Conservation (phyloP, 805 yeast genomes). For the Ogataea paraovalis region DNA sequence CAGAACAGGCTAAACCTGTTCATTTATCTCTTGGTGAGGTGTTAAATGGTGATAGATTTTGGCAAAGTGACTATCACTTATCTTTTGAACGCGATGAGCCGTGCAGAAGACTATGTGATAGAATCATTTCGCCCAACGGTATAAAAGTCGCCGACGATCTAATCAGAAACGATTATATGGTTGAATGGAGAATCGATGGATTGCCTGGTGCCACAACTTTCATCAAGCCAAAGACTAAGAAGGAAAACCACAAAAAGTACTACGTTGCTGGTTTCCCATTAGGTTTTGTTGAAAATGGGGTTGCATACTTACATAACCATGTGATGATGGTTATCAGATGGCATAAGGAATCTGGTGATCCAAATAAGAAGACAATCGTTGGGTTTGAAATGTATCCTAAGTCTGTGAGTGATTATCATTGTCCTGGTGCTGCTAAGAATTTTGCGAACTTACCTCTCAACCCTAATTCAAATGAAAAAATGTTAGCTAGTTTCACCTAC, state of each 20-base stretch:
- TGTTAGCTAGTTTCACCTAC: conserved; percentile 70
- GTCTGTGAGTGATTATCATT: conserved; percentile 60
- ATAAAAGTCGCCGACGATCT: conserved; percentile 55
- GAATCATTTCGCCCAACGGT: conserved; percentile 49
- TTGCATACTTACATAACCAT: conserved; percentile 70
- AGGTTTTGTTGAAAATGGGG: conserved; percentile 63
- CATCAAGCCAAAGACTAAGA: conserved; percentile 49
- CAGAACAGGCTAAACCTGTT: conserved; percentile 48
- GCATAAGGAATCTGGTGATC: conserved; percentile 44
- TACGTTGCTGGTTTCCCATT: conserved; percentile 86
- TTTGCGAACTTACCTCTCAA: conserved; percentile 54
- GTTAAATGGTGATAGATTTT: conserved; percentile 73
- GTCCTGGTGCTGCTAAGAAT: conserved; percentile 71
- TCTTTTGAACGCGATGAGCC: conserved; percentile 59
- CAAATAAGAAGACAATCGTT: conserved; percentile 54
- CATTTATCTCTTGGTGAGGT: conserved; percentile 74
- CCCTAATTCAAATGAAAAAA: conserved; percentile 35
- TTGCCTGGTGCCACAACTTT: conserved; percentile 88
- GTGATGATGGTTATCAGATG: conserved; percentile 76
- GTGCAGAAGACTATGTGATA: conserved; percentile 66
- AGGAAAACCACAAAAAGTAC: conserved; percentile 47
- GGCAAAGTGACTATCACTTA: conserved; percentile 70
- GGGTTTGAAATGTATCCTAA: conserved; percentile 90
- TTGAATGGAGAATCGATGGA: conserved; percentile 80
- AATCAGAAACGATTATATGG: conserved; percentile 67